These are phyloP conservation scores for Saccharum officinarum DNA, from an alignment of 176 grass and related monocot species.

Conservation along the genomic window DNA sequence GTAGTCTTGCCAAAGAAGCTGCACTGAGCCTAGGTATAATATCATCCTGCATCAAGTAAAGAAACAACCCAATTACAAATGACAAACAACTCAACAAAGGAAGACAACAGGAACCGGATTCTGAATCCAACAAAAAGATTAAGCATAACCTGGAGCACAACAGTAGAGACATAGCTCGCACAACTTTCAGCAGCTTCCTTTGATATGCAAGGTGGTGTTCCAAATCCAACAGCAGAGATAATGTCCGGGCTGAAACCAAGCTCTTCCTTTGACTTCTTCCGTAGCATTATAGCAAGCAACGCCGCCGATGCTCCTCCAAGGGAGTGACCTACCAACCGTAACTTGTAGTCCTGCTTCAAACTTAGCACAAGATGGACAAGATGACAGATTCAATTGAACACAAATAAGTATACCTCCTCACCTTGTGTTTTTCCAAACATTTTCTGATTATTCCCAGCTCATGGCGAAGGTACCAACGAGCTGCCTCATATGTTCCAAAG, in stretches of 20 bases:
- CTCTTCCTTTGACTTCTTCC: constrained; percentile 79
- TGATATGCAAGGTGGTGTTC: constrained; percentile 90
- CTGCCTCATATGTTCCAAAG: constrained; percentile 91
- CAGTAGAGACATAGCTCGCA: constrained; percentile 77
- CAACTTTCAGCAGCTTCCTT: constrained; percentile 81
- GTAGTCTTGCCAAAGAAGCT: constrained; percentile 73
- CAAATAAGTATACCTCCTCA: constrained; percentile 7
- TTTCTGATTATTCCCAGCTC: constrained; percentile 72
- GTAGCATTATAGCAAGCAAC: constrained; percentile 83
- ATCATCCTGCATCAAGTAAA: constrained; percentile 64
- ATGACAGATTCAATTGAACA: background rate
- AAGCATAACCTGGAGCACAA: constrained; percentile 80
- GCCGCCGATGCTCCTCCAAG: constrained; percentile 89
- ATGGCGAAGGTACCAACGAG: constrained; percentile 83
- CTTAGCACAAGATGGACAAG: background rate
- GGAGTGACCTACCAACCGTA: constrained; percentile 86
- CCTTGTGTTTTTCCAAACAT: constrained; percentile 84
- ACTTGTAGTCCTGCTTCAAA: constrained; percentile 65
- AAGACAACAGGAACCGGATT: background rate
- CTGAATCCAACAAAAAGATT: background rate
- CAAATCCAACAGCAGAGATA: constrained; percentile 86
- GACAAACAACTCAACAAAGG: background rate
- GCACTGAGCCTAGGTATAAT: constrained; percentile 89
- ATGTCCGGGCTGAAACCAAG: constrained; percentile 94
- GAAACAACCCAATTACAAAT: constrained; percentile 2